These are phyloP conservation scores for Micromonas commoda DNA, from an alignment of 139 green algal genomes.

Conservation along the genomic window DNA sequence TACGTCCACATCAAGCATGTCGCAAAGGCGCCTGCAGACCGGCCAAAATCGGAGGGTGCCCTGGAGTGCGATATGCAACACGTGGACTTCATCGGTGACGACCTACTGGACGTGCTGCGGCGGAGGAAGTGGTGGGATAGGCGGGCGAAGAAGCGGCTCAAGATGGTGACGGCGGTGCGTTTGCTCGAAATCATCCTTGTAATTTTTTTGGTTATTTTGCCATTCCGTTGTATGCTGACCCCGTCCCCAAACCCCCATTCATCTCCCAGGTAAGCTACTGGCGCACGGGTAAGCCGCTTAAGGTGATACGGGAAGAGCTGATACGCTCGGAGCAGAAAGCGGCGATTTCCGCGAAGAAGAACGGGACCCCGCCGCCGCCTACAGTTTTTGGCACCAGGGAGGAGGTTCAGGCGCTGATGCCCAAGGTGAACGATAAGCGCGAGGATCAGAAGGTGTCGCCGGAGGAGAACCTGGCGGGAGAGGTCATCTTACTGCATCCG, in stretches of 20 bases:
- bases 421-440: slow-evolving; percentile 6
- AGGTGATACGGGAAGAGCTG: background rate
- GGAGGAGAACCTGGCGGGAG: background rate
- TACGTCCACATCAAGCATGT: too few relatives aligned
- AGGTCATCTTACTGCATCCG: background rate
- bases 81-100: too few relatives aligned
- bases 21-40: too few relatives aligned
- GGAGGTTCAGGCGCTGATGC: background rate
- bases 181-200: background rate
- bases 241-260: too few relatives aligned
- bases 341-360: background rate
- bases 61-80: too few relatives aligned
- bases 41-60: too few relatives aligned
- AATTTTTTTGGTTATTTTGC: background rate
- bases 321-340: background rate
- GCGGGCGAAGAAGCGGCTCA: background rate
- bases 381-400: background rate
- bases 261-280: background rate
- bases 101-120: background rate
- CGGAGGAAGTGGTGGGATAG: background rate
- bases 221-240: background rate
- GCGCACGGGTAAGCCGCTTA: background rate
- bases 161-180: background rate
- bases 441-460: background rate
- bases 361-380: background rate